Conservation (phyloP, 2,329 filamentous ascomycete genomes). For the Xylaria arbuscula region DNA sequence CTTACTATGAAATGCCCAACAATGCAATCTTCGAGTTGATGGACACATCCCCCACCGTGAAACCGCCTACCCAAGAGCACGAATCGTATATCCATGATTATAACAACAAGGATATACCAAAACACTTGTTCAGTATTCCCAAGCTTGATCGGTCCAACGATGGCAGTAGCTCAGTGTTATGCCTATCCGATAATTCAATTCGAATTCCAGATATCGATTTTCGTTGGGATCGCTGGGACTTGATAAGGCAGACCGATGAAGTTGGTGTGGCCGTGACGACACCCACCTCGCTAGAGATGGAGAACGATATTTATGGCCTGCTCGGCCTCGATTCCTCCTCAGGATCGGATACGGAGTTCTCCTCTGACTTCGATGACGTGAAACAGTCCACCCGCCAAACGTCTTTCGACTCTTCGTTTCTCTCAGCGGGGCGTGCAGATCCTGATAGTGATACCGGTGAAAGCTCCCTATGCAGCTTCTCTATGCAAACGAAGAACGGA, state of each 20-base stretch:
- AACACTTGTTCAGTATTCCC: conserved; percentile 11
- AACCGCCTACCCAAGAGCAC: not conserved
- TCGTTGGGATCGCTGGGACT: not conserved
- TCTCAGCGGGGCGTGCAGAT: not conserved
- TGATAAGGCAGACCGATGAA: not conserved
- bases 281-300: conserved; percentile 25
- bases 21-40: conserved; percentile 34
- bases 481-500: not conserved
- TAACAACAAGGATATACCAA: not conserved
- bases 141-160: not conserved
- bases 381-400: conserved; percentile 28
- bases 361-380: conserved; percentile 27
- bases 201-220: conserved; percentile 2
- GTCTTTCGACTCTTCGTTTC: conserved; percentile 19
- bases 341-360: conserved; percentile 22
- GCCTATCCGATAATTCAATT: not conserved
- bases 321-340: conserved; percentile 28
- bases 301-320: conserved; percentile 32
- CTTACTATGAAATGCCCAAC: conserved; percentile 29
- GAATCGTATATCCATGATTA: not conserved
- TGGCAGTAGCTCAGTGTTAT: not conserved
- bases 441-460: not conserved
- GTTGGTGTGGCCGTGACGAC: not conserved
- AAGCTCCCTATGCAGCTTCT: not conserved
- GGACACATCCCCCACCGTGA: conserved; percentile 31